phyloP scores from a whole-genome alignment of 2,329 filamentous ascomycete species.

The Fonsecaea multimorphosa region DNA sequence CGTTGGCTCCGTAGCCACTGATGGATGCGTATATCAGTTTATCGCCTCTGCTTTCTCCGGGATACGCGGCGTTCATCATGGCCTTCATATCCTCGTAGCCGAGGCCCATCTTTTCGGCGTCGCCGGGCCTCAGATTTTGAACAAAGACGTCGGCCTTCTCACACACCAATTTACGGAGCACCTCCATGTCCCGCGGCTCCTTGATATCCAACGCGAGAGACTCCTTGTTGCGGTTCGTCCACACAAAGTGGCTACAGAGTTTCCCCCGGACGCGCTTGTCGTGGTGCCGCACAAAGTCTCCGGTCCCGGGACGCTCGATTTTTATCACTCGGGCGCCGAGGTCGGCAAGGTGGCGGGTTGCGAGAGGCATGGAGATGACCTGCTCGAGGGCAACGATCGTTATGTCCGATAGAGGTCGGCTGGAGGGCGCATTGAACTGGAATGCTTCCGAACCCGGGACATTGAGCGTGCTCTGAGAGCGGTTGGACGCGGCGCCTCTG shows the following conservation, averaged over 20 bases:
- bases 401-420: slow-evolving; percentile 51
- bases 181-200: slow-evolving; percentile 48
- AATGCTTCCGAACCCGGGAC: slow-evolving; percentile 11
- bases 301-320: slow-evolving; percentile 58
- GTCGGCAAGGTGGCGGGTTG: slow-evolving; percentile 61
- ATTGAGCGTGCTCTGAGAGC: slow-evolving; percentile 4
- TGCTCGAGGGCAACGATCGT: slow-evolving; percentile 62
- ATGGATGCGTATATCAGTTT: slow-evolving; percentile 62
- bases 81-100: slow-evolving; percentile 53
- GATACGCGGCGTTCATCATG: slow-evolving; percentile 35
- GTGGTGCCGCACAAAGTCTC: slow-evolving; percentile 61
- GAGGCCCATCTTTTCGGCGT: slow-evolving; percentile 55
- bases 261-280: slow-evolving; percentile 57
- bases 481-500: not conserved
- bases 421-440: slow-evolving; percentile 29
- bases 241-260: slow-evolving; percentile 62
- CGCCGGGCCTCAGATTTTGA: slow-evolving; percentile 61
- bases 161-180: slow-evolving; percentile 52
- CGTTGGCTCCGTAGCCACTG: slow-evolving; percentile 59
- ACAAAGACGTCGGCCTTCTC: slow-evolving; percentile 58
- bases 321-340: slow-evolving; percentile 63
- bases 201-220: slow-evolving; percentile 60
- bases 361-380: slow-evolving; percentile 62
- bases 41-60: slow-evolving; percentile 45
- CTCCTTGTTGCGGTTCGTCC: slow-evolving; percentile 62